Evolutionary conservation across 176 grass and related monocot species (phyloP), one percentile per base, ranked within the genome.

Genomic region (Ensete glaucum): DNA sequence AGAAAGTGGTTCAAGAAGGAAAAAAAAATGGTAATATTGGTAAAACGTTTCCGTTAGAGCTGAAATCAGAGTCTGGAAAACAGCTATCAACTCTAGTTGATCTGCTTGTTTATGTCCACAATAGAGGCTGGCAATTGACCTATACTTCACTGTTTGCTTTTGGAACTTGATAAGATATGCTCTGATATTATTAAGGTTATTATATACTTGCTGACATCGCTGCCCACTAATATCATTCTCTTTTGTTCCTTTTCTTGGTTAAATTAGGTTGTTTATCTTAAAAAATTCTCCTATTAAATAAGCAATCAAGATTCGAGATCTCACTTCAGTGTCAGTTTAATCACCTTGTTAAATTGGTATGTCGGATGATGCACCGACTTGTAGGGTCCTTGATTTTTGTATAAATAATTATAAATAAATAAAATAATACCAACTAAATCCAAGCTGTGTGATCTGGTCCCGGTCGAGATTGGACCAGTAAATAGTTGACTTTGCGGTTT

Each of bases 131-230:
- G 55, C 64, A 71, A 54, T 55, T 49, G 52, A 71, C 27, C 60
- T n/a, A 56, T 71, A 12, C 22, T 17, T 50, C 64, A 79, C 60
- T 17, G 25, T 68, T 62, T 79, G 49, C 68, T 73, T 80, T 80
- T 80, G 69, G 69, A 64, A 29, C 11, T 71, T 52, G 62, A 73
- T 56, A 73, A 64, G 78, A 73, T 73, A 34, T 80, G 68, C 50
- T 80, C 25, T 51, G 66, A 73, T 80, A 16, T 63, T 80, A 24
- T 63, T 16, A 62, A 34, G 14, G 29, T 27, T 80, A 53, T 73
- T 73, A 21, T 63, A 27, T 29, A 64, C 22, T 71, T 73, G 13
- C 55, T 80, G 17, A 53, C 43, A 53, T 80, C 78, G 64, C 59
- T 50, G 73, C 49, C 48, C 69, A 73, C 56, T 73, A 17, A 1